Base-by-base conservation (phyloP, 805 yeast genomes). In the Pichia cephalocereana region DNA sequence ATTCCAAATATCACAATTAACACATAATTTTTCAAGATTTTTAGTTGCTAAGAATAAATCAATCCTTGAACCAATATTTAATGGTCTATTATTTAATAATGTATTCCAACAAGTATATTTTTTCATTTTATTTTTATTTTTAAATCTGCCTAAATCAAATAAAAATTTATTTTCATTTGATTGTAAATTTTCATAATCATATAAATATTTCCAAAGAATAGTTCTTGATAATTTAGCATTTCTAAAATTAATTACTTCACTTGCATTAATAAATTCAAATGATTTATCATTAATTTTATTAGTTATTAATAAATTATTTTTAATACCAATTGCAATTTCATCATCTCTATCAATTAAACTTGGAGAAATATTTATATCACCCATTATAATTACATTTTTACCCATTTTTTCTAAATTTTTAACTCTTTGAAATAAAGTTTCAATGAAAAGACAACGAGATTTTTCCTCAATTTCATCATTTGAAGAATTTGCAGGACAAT, bases 51-150 rank as follows among this genome's bases (percentile, higher is more conserved):
- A 62, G 7, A 91, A 80, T 54, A 83, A 74, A 62, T 91, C 99
- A 26, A 91, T 83, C 46, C 99, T 70, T 2, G 96, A 84, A 0
- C 99, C 97, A 63, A 75, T 84, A 59, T 91, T 91, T 1, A 82
- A 70, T 1, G 93, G 89, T 31, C 99, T 67, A 19, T 85, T 75
- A 55, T 84, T 84, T 45, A 77, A 76, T 55, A 81, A 65, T 2
- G 89, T 84, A 63, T 89, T 90, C 99, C 99, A 91, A 43, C 90
- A 93, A 0, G 97, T 89, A 60, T 84, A 93, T 77, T 89, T 71
- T 23, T 77, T 80, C 57, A 75, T 60, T 43, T 80, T 69, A 15
- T 83, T 65, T 1, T 83, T 81, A 52, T 82, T 82, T 2, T 61
- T 48, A 30, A 64, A 59, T 41, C 97, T 70, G 0, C 82, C 75